phyloP scores from a whole-genome alignment of 2,329 filamentous ascomycete species.

The Beauveria sp. region DNA sequence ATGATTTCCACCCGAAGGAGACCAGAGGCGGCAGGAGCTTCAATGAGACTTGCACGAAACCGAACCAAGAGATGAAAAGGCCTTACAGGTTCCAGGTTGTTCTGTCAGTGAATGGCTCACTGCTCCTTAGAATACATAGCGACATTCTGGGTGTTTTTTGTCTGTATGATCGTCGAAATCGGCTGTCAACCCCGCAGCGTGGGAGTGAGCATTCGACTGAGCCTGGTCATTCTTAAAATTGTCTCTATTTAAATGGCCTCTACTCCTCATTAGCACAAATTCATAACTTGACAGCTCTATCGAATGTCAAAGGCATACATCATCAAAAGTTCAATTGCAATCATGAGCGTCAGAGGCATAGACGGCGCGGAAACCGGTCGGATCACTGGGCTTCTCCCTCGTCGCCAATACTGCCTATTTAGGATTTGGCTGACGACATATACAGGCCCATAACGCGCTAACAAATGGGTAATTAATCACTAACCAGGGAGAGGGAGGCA shows the following conservation, averaged over 20 bases:
- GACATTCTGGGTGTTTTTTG: background rate
- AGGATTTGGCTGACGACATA: background rate
- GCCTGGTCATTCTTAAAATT: background rate
- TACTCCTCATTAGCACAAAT: background rate
- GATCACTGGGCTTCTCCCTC: conserved; percentile 7
- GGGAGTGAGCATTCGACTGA: background rate
- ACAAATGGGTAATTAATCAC: no score
- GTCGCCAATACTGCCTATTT: background rate
- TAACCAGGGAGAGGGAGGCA: no score
- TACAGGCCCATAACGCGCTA: no score
- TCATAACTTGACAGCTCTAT: background rate
- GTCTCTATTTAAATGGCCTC: no score
- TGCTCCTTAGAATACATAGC: background rate
- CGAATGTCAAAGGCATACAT: background rate
- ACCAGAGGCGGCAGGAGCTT: background rate
- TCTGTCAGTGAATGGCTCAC: background rate
- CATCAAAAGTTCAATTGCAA: background rate
- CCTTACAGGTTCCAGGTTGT: no score
- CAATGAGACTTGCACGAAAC: background rate
- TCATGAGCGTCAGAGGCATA: conserved; percentile 2
- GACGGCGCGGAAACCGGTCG: conserved; percentile 11
- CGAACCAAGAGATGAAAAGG: no score
- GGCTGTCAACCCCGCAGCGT: background rate
- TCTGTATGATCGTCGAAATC: background rate
- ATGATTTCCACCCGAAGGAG: no score